phyloP scores from a whole-genome alignment of 805 yeast genomes.

The Priceomyces medius region DNA sequence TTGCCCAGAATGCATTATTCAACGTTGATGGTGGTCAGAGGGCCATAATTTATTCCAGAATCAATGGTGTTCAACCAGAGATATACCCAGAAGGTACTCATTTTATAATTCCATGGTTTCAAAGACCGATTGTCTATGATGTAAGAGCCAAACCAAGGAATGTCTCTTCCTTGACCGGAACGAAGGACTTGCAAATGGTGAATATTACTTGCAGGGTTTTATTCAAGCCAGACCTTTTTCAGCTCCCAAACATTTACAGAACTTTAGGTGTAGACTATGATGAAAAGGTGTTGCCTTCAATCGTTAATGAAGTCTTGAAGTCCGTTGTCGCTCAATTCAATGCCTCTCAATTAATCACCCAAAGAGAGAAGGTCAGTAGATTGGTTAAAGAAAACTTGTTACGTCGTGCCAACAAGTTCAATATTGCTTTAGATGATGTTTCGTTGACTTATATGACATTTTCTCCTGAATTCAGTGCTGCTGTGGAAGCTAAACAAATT shows the following conservation, averaged over 20 bases:
- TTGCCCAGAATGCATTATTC: slow-evolving; percentile 45
- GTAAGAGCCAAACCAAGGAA: slow-evolving; percentile 97
- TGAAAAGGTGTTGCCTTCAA: slow-evolving; percentile 96
- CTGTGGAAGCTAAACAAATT: slow-evolving; percentile 98
- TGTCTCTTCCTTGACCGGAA: slow-evolving; percentile 93
- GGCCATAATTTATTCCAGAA: slow-evolving; percentile 88
- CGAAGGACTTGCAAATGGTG: slow-evolving; percentile 98
- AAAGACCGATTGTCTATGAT: slow-evolving; percentile 88
- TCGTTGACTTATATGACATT: slow-evolving; percentile 96
- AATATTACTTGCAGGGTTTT: slow-evolving; percentile 98
- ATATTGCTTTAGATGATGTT: slow-evolving; percentile 88
- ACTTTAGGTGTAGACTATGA: slow-evolving; percentile 94
- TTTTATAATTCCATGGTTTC: slow-evolving; percentile 89
- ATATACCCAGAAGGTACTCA: slow-evolving; percentile 95
- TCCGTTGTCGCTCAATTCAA: slow-evolving; percentile 98
- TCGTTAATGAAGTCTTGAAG: slow-evolving; percentile 94
- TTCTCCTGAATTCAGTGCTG: slow-evolving; percentile 95
- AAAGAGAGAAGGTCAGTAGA: slow-evolving; percentile 92
- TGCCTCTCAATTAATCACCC: slow-evolving; percentile 98
- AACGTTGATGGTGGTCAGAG: slow-evolving; percentile 98
- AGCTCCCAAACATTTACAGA: slow-evolving; percentile 83
- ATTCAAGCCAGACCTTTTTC: slow-evolving; percentile 77
- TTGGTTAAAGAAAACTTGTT: slow-evolving; percentile 87
- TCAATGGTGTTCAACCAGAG: slow-evolving; percentile 77
- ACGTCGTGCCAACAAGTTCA: slow-evolving; percentile 88